These are phyloP conservation scores for Cinnamomum chago DNA, from an alignment of 164 flowering plant genomes.

Conservation along the genomic window DNA sequence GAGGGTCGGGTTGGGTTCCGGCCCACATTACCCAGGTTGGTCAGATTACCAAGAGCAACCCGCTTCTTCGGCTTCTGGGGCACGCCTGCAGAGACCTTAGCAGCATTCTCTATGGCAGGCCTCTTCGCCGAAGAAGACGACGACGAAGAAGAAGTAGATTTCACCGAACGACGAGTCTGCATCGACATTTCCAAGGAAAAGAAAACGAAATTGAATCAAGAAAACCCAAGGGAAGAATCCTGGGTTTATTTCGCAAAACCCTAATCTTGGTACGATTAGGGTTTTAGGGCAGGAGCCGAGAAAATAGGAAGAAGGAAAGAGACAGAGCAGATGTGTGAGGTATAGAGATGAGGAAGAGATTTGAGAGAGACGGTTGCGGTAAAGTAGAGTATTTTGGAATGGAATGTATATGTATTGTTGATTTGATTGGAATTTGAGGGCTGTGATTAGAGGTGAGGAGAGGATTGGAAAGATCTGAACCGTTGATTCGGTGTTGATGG, in stretches of 20 bases:
- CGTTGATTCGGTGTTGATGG: neutral
- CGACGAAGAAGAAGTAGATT: constrained; percentile 13
- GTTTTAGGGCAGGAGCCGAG: neutral
- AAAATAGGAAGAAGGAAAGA: neutral
- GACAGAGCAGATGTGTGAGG: neutral
- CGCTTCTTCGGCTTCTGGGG: constrained; percentile 27
- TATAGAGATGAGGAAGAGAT: neutral
- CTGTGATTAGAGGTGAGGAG: neutral
- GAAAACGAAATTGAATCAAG: neutral
- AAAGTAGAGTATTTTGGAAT: neutral
- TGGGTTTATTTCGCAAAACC: neutral
- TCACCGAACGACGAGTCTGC: constrained; percentile 19
- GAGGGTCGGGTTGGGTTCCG: constrained; percentile 8
- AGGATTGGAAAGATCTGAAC: neutral
- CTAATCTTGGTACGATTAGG: neutral
- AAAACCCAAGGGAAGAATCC: neutral
- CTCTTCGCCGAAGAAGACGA: constrained; percentile 21
- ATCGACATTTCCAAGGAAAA: constrained; percentile 17
- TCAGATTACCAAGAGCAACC: constrained; percentile 23
- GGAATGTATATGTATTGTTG: neutral
- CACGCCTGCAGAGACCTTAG: constrained; percentile 8
- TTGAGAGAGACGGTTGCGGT: neutral
- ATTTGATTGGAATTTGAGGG: neutral
- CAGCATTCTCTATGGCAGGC: constrained; percentile 18
- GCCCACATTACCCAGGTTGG: constrained; percentile 16